phyloP scores from a whole-genome alignment of 352 stramenopile species.

The Globisporangium canariense region DNA sequence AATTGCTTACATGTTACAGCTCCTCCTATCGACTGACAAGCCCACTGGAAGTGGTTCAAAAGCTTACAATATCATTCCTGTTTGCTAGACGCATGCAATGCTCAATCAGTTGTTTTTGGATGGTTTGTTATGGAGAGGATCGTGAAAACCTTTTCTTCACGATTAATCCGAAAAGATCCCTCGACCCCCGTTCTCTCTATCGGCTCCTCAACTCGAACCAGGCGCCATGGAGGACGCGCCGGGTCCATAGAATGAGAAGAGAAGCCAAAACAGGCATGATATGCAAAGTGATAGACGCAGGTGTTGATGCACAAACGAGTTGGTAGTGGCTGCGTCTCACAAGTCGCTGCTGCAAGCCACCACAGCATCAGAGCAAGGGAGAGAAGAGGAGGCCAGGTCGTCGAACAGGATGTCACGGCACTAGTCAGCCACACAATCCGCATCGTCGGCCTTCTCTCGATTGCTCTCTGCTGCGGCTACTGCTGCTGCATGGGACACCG shows the following conservation, averaged over 20 bases:
- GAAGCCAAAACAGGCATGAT: not conserved
- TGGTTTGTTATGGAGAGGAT: conserved; percentile 37
- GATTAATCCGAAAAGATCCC: conserved; percentile 44
- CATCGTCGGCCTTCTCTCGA: too few species aligned
- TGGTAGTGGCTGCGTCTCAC: too few species aligned
- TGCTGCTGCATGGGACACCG: too few species aligned
- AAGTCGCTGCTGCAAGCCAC: too few species aligned
- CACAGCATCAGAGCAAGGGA: not conserved
- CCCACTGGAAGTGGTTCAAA: not conserved
- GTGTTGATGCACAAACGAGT: not conserved
- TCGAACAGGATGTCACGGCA: not conserved
- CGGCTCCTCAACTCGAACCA: conserved; percentile 19
- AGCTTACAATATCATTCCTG: too few species aligned
- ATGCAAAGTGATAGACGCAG: not conserved
- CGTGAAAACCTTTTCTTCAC: conserved; percentile 61
- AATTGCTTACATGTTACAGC: too few species aligned
- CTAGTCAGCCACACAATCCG: too few species aligned
- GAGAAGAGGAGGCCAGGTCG: too few species aligned
- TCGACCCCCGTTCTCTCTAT: conserved; percentile 45
- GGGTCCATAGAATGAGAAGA: conserved; percentile 5
- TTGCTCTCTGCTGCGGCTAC: too few species aligned
- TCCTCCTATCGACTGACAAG: not conserved
- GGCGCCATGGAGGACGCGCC: conserved; percentile 10
- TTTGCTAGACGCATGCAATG: not conserved
- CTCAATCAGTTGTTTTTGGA: conserved; percentile 8